Evolutionary conservation across 1,284 basidiomycete genomes (phyloP).

Genomic region (Cutaneotrichosporon dermatis): DNA sequence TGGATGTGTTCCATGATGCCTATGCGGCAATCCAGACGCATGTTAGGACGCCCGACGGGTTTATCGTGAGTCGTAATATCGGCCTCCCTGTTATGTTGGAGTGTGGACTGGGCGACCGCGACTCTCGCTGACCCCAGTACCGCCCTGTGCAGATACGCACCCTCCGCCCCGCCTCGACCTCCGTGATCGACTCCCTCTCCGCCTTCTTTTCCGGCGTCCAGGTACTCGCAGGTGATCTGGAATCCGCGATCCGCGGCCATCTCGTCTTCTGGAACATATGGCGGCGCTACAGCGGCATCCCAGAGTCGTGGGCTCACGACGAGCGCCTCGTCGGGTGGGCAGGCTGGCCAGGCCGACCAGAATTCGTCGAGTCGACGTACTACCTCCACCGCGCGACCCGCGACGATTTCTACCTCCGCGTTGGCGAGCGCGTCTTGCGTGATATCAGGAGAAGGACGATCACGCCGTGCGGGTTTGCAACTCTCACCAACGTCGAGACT

Average conservation of each 20-base stretch:
- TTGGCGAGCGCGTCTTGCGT: conserved; percentile 74
- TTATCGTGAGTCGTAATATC: conserved; percentile 60
- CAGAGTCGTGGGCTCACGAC: conserved; percentile 81
- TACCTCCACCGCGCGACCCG: conserved; percentile 86
- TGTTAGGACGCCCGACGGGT: conserved; percentile 72
- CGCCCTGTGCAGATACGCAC: conserved; percentile 34
- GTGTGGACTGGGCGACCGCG: too few species aligned
- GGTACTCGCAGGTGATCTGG: conserved; percentile 81
- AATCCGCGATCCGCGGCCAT: conserved; percentile 81
- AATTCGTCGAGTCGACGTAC: conserved; percentile 90
- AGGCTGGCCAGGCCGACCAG: conserved; percentile 78
- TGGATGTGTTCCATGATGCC: conserved; percentile 82
- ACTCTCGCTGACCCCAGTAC: conserved; percentile 25
- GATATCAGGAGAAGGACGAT: conserved; percentile 70
- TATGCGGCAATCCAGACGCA: conserved; percentile 86
- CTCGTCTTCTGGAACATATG: conserved; percentile 85
- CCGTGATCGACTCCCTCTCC: conserved; percentile 49
- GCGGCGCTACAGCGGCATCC: conserved; percentile 74
- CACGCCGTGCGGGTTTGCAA: conserved; percentile 77
- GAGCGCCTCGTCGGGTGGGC: conserved; percentile 66
- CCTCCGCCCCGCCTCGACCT: conserved; percentile 27
- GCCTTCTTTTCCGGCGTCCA: conserved; percentile 57
- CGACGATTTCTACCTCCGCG: conserved; percentile 84
- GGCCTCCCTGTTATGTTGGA: too few species aligned
- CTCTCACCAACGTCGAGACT: conserved; percentile 70